Evolutionary conservation across 331 rosid genomes (phyloP), one percentile per base, ranked within the genome.

Genomic region (Acacia concinna): DNA sequence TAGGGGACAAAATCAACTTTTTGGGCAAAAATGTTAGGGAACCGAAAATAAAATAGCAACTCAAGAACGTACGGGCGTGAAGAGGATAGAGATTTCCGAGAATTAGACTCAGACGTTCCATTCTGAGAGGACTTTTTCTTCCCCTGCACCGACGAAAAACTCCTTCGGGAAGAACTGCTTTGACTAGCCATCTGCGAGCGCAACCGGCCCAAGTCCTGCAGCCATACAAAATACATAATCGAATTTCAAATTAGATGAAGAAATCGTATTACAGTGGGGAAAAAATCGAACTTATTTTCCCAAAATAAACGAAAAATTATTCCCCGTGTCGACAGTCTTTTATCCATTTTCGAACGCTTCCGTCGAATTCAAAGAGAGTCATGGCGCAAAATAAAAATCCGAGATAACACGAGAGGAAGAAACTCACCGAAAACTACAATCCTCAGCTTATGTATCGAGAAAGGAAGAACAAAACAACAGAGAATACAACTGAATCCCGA

Each of bases 131-230:
- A 4, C 73, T 89, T 96, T 90, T 87, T 91, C 86, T 67, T 90
- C 14, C 77, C 70, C 28, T 52, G 88, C 40, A 31, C 40, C 35
- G 73, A 51, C 14, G 96, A 84, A 51, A 74, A 25, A 67, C 90
- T 87, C 91, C 89, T 89, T 67, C 94, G 86, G 13, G 91, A 87
- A 79, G 92, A 81, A 82, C 89, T 87, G 51, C 87, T 88, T 17
- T 87, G 97, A 81, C 86, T 89, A 0, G 94, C 71, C 98, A 96
- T 96, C 82, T 82, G 77, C 75, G n/a, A 78, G 44, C 21, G 63
- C 74, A 74, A 66, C 35, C 81, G 78, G 80, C 5, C 57, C 40
- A 80, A 80, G n/a, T 64, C 57, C 85, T 84, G 79, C 66, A 74
- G 51, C 52, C 44, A 41, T 81, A 75, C 71, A 77, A 70, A 46